Evolutionary conservation across 306 rosid species (phyloP).

Genomic region (Cyamopsis tetragonoloba): DNA sequence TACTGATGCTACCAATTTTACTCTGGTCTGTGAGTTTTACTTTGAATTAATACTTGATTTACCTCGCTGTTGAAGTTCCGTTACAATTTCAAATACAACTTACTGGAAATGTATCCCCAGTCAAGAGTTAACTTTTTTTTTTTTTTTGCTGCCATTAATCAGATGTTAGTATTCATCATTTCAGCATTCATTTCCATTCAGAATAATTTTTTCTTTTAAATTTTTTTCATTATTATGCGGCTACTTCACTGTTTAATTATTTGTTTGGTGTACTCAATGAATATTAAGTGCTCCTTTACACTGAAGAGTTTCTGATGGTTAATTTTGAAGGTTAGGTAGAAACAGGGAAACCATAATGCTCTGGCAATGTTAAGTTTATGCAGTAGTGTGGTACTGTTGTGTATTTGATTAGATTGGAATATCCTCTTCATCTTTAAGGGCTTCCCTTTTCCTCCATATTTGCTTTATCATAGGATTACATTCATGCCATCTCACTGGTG

Average conservation of each 20-base stretch:
- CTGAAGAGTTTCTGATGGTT: slow-evolving; percentile 8
- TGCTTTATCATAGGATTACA: slow-evolving; percentile 10
- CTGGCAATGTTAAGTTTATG: neutral
- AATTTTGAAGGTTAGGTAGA: slow-evolving; percentile 15
- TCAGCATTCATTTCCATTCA: neutral
- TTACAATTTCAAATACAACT: neutral
- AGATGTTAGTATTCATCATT: neutral
- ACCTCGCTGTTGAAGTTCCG: no score
- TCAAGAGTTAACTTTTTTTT: no score
- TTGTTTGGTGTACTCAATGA: neutral
- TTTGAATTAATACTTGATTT: slow-evolving; percentile 11
- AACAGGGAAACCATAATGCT: slow-evolving; percentile 11
- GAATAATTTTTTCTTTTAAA: neutral
- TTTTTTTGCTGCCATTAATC: neutral
- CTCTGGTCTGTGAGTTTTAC: slow-evolving; percentile 9
- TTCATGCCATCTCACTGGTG: neutral
- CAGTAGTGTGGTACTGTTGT: neutral
- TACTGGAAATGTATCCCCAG: no score
- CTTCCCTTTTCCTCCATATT: neutral
- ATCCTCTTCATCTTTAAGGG: neutral
- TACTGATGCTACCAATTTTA: slow-evolving; percentile 7
- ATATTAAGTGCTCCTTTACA: neutral
- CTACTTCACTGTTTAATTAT: neutral
- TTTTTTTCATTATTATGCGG: neutral
- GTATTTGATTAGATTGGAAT: slow-evolving; percentile 2